A percentile compares a stretch with the other conserved stretches of the same genome.
Evolutionary conservation across 2,329 filamentous ascomycete species (phyloP).

Genomic region (Alternaria sp.): DNA sequence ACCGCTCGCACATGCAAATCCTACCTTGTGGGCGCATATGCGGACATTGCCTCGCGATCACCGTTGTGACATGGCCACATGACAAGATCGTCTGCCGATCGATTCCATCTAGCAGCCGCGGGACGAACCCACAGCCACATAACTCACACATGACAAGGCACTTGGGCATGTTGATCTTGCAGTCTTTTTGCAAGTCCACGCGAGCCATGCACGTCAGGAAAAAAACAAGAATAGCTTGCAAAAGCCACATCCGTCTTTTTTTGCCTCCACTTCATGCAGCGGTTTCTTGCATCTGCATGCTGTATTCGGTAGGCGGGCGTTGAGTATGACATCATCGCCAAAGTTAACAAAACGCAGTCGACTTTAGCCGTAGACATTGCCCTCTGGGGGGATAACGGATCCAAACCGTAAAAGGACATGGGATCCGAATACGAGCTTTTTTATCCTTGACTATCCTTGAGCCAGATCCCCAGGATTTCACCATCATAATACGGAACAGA

Average conservation of each 20-base stretch:
- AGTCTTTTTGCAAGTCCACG: too few relatives aligned
- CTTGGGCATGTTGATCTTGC: not conserved
- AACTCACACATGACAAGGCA: not conserved
- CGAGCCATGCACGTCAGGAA: too few relatives aligned
- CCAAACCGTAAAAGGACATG: too few relatives aligned
- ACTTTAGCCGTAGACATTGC: too few relatives aligned
- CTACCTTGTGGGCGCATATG: not conserved
- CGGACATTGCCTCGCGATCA: not conserved
- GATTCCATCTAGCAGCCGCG: not conserved
- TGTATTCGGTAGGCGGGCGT: too few relatives aligned
- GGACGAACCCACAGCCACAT: not conserved
- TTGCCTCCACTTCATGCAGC: not conserved
- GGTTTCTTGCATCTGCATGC: not conserved
- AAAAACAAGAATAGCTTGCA: not conserved
- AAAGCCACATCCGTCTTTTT: not conserved
- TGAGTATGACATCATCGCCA: too few relatives aligned
- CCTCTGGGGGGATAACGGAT: too few relatives aligned
- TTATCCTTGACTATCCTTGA: too few relatives aligned
- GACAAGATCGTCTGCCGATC: slow-evolving; percentile 4
- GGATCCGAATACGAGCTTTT: too few relatives aligned
- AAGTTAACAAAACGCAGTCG: too few relatives aligned
- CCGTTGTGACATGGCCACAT: not conserved
- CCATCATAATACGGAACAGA: too few relatives aligned
- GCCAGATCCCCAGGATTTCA: too few relatives aligned
- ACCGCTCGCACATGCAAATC: not conserved